Evolutionary conservation across 495 filamentous ascomycete genomes (phyloP).

Genomic region (Amphirosellinia nigrospora): DNA sequence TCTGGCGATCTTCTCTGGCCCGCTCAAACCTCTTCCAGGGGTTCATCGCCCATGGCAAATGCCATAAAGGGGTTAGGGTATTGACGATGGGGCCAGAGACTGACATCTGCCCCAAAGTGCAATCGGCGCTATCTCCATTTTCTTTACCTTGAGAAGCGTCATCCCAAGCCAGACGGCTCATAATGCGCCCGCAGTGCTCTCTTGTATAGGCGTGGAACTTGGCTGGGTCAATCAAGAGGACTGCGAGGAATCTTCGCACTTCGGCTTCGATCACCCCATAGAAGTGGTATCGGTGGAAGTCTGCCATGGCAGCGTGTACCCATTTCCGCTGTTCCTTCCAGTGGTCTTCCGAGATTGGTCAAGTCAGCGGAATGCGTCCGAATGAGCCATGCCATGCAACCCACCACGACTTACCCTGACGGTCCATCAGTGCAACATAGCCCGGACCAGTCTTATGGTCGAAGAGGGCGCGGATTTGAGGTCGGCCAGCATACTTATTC

Average conservation of each 20-base stretch:
- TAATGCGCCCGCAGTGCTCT: conserved; percentile 54
- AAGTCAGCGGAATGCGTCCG: background rate
- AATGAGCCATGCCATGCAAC: conserved; percentile 1
- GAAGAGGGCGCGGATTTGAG: conserved; percentile 55
- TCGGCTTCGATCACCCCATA: conserved; percentile 56
- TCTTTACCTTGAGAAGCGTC: conserved; percentile 50
- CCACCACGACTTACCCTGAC: conserved; percentile 48
- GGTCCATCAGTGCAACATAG: conserved; percentile 56
- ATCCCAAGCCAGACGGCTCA: conserved; percentile 56
- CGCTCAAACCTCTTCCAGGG: conserved; percentile 55
- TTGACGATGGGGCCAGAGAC: conserved; percentile 56
- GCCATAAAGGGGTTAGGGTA: conserved; percentile 54
- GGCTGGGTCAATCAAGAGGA: conserved; percentile 51
- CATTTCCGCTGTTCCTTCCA: conserved; percentile 57
- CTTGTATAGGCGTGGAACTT: conserved; percentile 53
- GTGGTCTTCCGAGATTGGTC: conserved; percentile 37
- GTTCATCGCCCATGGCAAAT: conserved; percentile 43
- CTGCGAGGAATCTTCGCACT: conserved; percentile 48
- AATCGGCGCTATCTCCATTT: conserved; percentile 53
- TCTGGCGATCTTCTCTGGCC: conserved; percentile 47
- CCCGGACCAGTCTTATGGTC: conserved; percentile 54
- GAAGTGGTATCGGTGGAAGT: conserved; percentile 53
- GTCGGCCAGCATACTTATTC: conserved; percentile 59
- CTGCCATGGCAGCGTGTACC: conserved; percentile 55
- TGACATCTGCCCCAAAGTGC: conserved; percentile 55